phyloP scores from a whole-genome alignment of 2,329 filamentous ascomycete species.

The Colletotrichum eremochloae region DNA sequence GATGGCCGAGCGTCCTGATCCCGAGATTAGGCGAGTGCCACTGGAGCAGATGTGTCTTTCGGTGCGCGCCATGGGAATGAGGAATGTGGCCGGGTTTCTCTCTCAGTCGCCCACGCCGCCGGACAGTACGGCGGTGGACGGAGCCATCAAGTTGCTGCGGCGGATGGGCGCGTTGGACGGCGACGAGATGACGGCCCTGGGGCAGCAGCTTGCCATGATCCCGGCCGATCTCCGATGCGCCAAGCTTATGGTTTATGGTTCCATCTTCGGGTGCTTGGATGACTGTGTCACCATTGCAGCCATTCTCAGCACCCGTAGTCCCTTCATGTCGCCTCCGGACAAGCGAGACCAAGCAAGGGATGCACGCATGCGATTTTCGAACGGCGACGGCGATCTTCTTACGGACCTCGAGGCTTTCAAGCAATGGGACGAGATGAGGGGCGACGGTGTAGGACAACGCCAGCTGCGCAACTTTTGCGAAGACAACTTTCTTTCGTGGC shows the following conservation, averaged over 20 bases:
- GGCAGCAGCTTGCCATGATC: conserved; percentile 93
- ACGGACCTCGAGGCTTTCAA: conserved; percentile 89
- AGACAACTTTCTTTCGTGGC: conserved; percentile 84
- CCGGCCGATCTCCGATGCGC: conserved; percentile 92
- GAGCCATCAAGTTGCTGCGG: conserved; percentile 81
- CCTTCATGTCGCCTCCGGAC: conserved; percentile 87
- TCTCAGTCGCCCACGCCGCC: conserved; percentile 91
- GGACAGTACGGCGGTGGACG: conserved; percentile 85
- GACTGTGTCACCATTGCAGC: conserved; percentile 90
- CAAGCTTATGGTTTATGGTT: conserved; percentile 95
- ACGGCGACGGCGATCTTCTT: conserved; percentile 86
- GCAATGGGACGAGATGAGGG: conserved; percentile 79
- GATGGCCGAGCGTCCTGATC: conserved; percentile 91
- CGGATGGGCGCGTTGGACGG: conserved; percentile 92
- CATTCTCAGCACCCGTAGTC: conserved; percentile 89
- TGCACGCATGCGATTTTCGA: conserved; percentile 80
- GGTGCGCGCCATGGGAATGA: conserved; percentile 93
- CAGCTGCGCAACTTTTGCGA: conserved; percentile 84
- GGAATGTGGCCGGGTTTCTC: conserved; percentile 84
- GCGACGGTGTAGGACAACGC: conserved; percentile 69
- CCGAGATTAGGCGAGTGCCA: conserved; percentile 92
- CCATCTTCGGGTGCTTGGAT: conserved; percentile 92
- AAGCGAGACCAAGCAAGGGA: conserved; percentile 86
- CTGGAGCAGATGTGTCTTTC: conserved; percentile 95
- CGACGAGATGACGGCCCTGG: conserved; percentile 88